These are phyloP conservation scores for Trametes elegans DNA, from an alignment of 768 basidiomycete genomes.

Conservation along the genomic window DNA sequence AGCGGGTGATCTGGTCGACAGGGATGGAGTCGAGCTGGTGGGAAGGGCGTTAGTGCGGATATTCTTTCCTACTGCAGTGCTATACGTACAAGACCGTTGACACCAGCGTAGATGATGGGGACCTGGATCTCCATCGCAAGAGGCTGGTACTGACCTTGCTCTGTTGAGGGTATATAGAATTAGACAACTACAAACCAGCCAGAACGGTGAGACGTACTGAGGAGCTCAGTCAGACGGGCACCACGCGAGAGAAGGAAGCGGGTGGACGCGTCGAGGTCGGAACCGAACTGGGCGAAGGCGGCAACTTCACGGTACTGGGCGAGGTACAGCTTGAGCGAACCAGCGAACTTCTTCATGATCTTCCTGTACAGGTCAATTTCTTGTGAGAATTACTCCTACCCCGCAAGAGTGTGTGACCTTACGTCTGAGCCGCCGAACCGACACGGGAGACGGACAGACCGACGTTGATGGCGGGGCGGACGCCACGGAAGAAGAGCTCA, in stretches of 20 bases:
- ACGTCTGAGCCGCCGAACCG: constrained; percentile 99
- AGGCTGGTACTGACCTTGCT: constrained; percentile 98
- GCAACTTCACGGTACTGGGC: constrained; percentile 99
- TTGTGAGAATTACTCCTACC: neutral
- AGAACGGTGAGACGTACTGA: constrained; percentile 52
- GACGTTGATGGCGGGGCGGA: constrained; percentile 99
- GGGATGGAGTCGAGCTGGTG: constrained; percentile 87
- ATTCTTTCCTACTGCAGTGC: neutral
- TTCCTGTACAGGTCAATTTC: constrained; percentile 47
- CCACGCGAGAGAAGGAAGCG: constrained; percentile 98
- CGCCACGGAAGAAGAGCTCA: constrained; percentile 99
- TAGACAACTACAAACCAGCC: too few species aligned
- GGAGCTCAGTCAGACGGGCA: constrained; percentile 95
- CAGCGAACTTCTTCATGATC: constrained; percentile 99
- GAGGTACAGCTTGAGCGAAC: constrained; percentile 99
- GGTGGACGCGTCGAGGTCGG: constrained; percentile 98
- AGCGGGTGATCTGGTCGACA: constrained; percentile 90
- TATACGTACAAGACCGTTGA: constrained; percentile 88
- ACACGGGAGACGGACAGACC: constrained; percentile 99
- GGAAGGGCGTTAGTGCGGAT: constrained; percentile 6
- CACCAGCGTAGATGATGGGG: constrained; percentile 98
- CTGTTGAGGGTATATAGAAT: constrained; percentile 41
- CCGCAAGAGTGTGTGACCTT: constrained; percentile 30
- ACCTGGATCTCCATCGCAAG: constrained; percentile 95
- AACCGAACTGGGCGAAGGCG: constrained; percentile 99